Base-by-base conservation (phyloP, 768 basidiomycete genomes). In the Rhodotorula diobovata region DNA sequence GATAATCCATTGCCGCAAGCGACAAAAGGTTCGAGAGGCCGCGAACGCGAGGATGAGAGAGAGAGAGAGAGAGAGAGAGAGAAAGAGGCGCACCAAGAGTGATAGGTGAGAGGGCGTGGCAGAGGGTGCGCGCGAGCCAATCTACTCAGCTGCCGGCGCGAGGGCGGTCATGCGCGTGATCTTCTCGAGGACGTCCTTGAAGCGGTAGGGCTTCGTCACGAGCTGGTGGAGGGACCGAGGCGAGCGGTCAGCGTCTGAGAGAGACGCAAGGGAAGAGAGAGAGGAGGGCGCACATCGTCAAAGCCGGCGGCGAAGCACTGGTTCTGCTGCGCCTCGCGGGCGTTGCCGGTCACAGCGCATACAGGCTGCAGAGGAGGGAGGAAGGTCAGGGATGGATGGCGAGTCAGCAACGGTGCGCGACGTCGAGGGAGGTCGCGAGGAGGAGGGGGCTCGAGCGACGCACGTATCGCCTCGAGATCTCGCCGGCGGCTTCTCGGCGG, bases 331-430 rank as follows among this genome's bases (percentile, higher is more conserved):
- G 20, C 58, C 10, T 58, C 30, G 1, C 67, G 50, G 1, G 61
- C 69, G 25, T 67, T 67, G n/a, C 66, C 67, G 2, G 73, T 74
- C 3, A 74, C 60, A 20, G 66, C 70, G 53, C 68, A 66, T 35
- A 66, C 62, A 2, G 62, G 57, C 64, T 67, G 63, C 14, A 20
- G 18, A 6, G 12, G 20, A 46, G 15, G 4, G 20, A 1, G 10
- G 10, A 25, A 15, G 1, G 25, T 60, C 58, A 45, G 41, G 16
- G 28, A 0, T 6, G 45, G 25, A n/a, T n/a, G n/a, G n/a, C n/a
- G n/a, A 21, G 30, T 56, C 35, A 56, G 55, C 23, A 10, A 12
- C 28, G 15, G 9, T 25, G 48, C 15, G 15, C 51, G 14, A 3
- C 4, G 20, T 18, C 23, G 34, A 30, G 9, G 30, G 34, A 15